Percentiles rank a stretch among this genome's conserved stretches.
Evolutionary conservation across 805 yeast species (phyloP).

Genomic region (Helenozyma baotianmanensis): DNA sequence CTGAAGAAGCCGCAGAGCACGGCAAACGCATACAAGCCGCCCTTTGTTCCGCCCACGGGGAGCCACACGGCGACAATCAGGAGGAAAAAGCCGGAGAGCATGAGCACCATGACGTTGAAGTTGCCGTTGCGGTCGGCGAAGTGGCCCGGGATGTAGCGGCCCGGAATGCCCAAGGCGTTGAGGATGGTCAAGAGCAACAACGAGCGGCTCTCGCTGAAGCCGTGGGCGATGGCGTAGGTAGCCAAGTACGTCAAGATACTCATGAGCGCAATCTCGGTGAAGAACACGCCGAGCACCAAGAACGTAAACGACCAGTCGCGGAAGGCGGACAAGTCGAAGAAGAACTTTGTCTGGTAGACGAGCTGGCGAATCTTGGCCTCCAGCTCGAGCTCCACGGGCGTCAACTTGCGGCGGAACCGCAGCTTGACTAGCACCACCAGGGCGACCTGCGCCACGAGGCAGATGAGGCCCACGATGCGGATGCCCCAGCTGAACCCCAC

Average conservation of each 20-base stretch:
- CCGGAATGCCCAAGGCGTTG: conserved; percentile 45
- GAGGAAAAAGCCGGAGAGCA: conserved; percentile 43
- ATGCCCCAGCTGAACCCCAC: conserved; percentile 63
- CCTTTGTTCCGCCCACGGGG: conserved; percentile 49
- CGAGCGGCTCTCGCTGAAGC: conserved; percentile 40
- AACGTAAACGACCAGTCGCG: conserved; percentile 32
- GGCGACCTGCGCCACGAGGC: conserved; percentile 21
- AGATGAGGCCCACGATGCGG: conserved; percentile 39
- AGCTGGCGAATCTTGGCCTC: background rate
- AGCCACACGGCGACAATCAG: conserved; percentile 58
- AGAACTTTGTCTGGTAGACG: conserved; percentile 5
- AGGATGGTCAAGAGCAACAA: conserved; percentile 44
- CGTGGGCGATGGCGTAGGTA: conserved; percentile 51
- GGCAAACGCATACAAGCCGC: conserved; percentile 48
- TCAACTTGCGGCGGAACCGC: conserved; percentile 14
- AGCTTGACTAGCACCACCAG: conserved; percentile 26
- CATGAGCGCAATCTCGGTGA: conserved; percentile 49
- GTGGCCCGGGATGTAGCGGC: conserved; percentile 53
- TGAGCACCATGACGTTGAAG: conserved; percentile 50
- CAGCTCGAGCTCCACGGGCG: conserved; percentile 1
- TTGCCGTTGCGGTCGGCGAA: conserved; percentile 53
- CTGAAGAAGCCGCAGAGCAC: conserved; percentile 54
- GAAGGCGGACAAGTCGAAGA: conserved; percentile 37
- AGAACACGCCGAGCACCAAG: conserved; percentile 38
- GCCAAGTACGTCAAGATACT: conserved; percentile 52